A percentile compares a stretch with the other conserved stretches of the same genome.
These are phyloP conservation scores for Chloris gayana DNA, from an alignment of 176 grass and related monocot genomes.

Conservation along the genomic window DNA sequence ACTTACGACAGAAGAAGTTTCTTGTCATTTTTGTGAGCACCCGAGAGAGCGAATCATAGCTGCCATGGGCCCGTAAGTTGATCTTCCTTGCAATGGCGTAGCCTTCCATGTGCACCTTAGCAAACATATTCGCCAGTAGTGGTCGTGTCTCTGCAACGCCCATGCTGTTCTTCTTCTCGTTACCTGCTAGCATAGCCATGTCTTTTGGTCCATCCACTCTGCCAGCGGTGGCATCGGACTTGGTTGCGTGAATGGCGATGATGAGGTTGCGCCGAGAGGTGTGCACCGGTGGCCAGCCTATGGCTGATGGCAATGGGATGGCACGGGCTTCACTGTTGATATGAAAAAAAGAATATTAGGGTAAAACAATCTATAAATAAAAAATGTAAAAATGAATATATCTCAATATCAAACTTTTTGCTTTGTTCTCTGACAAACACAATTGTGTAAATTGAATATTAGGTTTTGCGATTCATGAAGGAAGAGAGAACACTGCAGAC, in stretches of 20 bases:
- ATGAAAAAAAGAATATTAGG: not conserved
- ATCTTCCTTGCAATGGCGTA: conserved; percentile 72
- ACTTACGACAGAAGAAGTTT: conserved; percentile 79
- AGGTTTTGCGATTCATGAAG: too few relatives aligned
- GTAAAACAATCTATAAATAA: not conserved
- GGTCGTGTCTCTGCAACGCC: not conserved
- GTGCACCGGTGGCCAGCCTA: conserved; percentile 82
- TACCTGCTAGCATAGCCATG: not conserved
- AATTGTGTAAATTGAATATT: not conserved
- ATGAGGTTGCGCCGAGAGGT: conserved; percentile 56
- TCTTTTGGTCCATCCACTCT: not conserved
- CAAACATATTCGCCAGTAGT: conserved; percentile 54
- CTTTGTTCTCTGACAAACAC: not conserved
- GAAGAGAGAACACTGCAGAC: too few relatives aligned
- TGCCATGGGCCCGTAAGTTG: conserved; percentile 62
- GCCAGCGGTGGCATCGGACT: not conserved
- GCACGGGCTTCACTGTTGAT: conserved; percentile 16
- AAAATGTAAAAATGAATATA: not conserved
- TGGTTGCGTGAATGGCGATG: conserved; percentile 6
- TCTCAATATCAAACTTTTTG: not conserved
- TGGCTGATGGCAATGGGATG: conserved; percentile 1
- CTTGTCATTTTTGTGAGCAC: conserved; percentile 63
- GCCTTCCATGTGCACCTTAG: conserved; percentile 90
- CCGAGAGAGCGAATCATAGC: conserved; percentile 59
- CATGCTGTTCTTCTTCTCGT: not conserved